Evolutionary conservation across 495 filamentous ascomycete species (phyloP).

Genomic region (Pyrenula aspistea): DNA sequence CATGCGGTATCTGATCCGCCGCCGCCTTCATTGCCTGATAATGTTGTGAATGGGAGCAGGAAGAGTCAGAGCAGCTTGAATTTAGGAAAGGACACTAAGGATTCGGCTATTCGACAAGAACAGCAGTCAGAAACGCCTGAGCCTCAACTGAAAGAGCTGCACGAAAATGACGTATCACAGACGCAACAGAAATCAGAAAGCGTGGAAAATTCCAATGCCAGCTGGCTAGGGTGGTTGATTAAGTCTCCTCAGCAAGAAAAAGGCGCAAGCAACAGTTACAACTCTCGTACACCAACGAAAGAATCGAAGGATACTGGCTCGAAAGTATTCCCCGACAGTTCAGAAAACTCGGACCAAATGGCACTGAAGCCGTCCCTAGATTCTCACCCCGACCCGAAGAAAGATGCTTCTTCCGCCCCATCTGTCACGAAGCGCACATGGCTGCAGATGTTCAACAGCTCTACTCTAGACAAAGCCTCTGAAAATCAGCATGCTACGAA

Average conservation of each 20-base stretch:
- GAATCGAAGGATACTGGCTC: too few relatives aligned
- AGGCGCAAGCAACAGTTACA: not conserved
- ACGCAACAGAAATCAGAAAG: constrained; percentile 2
- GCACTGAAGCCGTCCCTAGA: too few relatives aligned
- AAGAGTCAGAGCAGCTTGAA: not conserved
- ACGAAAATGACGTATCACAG: constrained; percentile 10
- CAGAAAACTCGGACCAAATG: too few relatives aligned
- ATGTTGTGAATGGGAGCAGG: constrained; percentile 11
- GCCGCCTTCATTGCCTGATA: constrained; percentile 10
- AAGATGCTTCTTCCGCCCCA: not conserved
- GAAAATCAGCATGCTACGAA: constrained; percentile 7
- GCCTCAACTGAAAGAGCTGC: constrained; percentile 10
- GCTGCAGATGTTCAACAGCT: constrained; percentile 34
- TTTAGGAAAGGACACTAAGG: not conserved
- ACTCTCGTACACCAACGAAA: too few relatives aligned
- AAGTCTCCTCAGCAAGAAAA: constrained; percentile 1
- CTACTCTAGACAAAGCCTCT: constrained; percentile 15
- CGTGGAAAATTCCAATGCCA: not conserved
- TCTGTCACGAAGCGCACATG: constrained; percentile 27
- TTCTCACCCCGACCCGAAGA: too few relatives aligned
- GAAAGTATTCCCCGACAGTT: too few relatives aligned
- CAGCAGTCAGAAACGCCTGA: constrained; percentile 6
- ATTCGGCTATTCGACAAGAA: constrained; percentile 1
- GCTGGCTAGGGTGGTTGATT: constrained; percentile 14
- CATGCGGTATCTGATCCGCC: constrained; percentile 31